Evolutionary conservation across 1,284 basidiomycete species (phyloP).

Genomic region (Xerocomus tenax): DNA sequence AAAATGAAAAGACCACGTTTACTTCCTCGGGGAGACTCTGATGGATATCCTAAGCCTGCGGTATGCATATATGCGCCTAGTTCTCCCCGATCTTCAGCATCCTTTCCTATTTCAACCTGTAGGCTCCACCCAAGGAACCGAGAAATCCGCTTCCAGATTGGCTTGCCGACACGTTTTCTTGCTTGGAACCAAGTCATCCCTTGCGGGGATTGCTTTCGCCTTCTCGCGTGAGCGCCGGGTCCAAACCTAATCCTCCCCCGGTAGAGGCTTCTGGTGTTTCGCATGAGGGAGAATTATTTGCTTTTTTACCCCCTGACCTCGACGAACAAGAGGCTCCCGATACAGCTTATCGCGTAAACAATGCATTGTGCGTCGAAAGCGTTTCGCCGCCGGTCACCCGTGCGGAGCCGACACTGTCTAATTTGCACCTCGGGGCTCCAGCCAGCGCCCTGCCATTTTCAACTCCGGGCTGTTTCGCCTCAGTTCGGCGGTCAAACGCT

Average conservation of each 20-base stretch:
- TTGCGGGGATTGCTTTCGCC: slow-evolving; percentile 36
- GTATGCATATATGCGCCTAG: slow-evolving; percentile 32
- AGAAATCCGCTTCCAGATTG: slow-evolving; percentile 36
- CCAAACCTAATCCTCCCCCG: neutral
- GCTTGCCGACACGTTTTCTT: slow-evolving; percentile 39
- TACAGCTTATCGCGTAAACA: slow-evolving; percentile 4
- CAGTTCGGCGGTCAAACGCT: slow-evolving; percentile 5
- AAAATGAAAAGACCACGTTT: slow-evolving; percentile 31
- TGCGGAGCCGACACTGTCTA: neutral
- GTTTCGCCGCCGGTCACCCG: neutral
- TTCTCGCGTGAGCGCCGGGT: slow-evolving; percentile 9
- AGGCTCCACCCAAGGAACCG: slow-evolving; percentile 15
- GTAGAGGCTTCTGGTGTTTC: slow-evolving; percentile 4
- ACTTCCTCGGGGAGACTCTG: slow-evolving; percentile 8
- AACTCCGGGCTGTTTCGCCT: slow-evolving; percentile 23
- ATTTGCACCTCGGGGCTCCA: neutral
- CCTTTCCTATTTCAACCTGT: slow-evolving; percentile 14
- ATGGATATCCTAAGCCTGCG: slow-evolving; percentile 12
- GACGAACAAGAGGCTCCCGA: slow-evolving; percentile 10
- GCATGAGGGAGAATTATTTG: slow-evolving; percentile 23
- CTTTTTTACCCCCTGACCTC: slow-evolving; percentile 26
- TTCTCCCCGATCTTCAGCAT: slow-evolving; percentile 9
- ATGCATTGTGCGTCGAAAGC: neutral
- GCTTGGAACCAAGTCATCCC: slow-evolving; percentile 38
- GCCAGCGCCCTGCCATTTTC: slow-evolving; percentile 21